Evolutionary conservation across 78 protist genomes (phyloP).

Genomic region (Dictyostelium purpureum): DNA sequence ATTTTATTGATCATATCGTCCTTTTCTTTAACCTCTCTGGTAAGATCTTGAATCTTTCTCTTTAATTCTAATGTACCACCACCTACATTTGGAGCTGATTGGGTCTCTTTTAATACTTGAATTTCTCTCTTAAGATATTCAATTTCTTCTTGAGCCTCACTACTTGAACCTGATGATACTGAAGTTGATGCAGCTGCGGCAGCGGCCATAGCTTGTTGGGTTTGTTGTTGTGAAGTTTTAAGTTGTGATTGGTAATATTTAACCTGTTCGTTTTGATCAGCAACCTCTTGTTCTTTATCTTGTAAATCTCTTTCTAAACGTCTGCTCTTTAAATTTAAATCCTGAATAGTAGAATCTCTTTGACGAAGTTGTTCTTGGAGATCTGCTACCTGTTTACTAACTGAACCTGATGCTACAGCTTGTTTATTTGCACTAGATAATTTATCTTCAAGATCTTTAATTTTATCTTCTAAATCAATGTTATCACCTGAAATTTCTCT

Average conservation of each 20-base stretch:
- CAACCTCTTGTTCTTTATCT: neutral
- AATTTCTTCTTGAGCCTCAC: conserved; percentile 4
- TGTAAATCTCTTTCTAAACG: conserved; percentile 12
- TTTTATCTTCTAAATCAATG: conserved; percentile 43
- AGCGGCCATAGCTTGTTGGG: neutral
- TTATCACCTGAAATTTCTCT: conserved; percentile 50
- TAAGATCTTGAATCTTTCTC: conserved; percentile 56
- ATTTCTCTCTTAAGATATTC: conserved; percentile 26
- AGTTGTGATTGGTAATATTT: neutral
- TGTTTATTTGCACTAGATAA: neutral
- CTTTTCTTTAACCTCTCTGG: conserved; percentile 45
- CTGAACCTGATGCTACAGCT: neutral
- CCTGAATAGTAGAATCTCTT: neutral
- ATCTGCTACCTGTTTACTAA: neutral
- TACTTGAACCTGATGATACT: neutral
- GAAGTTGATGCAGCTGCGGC: neutral
- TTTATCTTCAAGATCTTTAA: conserved; percentile 45
- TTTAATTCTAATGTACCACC: conserved; percentile 62
- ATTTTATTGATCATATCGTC: conserved; percentile 25
- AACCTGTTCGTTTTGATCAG: neutral
- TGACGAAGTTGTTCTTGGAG: conserved; percentile 45
- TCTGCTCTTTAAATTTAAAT: conserved; percentile 4
- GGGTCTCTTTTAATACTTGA: neutral
- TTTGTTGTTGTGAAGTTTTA: neutral
- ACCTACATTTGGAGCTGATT: conserved; percentile 9